Conservation (phyloP, 1,284 basidiomycete genomes). For the Trametes versicolor region DNA sequence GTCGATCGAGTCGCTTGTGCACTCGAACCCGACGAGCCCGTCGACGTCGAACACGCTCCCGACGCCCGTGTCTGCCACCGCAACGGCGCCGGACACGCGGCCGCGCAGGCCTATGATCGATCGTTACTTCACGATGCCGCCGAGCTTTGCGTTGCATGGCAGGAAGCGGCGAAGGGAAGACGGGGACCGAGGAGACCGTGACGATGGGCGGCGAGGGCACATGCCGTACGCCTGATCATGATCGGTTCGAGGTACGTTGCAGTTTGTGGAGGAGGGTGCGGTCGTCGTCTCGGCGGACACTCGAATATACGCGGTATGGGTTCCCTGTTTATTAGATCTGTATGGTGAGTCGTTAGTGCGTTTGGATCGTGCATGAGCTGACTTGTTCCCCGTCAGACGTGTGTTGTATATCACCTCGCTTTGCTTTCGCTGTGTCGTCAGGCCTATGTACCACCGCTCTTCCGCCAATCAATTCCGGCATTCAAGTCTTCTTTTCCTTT, state of each 20-base stretch:
- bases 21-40: conserved; percentile 69
- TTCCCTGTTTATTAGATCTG: background rate
- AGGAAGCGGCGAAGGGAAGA: conserved; percentile 45
- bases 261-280: background rate
- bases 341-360: background rate
- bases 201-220: conserved; percentile 37
- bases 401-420: conserved; percentile 3
- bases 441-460: background rate
- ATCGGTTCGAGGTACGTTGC: background rate
- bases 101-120: conserved; percentile 48
- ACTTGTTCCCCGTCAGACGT: too few relatives aligned
- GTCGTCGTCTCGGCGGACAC: background rate
- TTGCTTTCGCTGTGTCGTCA: conserved; percentile 5
- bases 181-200: conserved; percentile 40
- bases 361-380: background rate
- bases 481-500: too few relatives aligned
- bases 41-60: conserved; percentile 39
- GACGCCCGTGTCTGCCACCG: conserved; percentile 32
- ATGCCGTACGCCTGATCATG: conserved; percentile 24
- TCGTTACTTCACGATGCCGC: conserved; percentile 52
- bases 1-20: conserved; percentile 69
- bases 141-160: conserved; percentile 38
- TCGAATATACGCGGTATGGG: background rate
- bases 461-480: too few relatives aligned
- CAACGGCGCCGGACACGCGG: conserved; percentile 27